Evolutionary conservation across 176 grass and related monocot genomes (phyloP), one percentile per base, ranked within the genome.

Genomic region (Paspalum vaginatum): DNA sequence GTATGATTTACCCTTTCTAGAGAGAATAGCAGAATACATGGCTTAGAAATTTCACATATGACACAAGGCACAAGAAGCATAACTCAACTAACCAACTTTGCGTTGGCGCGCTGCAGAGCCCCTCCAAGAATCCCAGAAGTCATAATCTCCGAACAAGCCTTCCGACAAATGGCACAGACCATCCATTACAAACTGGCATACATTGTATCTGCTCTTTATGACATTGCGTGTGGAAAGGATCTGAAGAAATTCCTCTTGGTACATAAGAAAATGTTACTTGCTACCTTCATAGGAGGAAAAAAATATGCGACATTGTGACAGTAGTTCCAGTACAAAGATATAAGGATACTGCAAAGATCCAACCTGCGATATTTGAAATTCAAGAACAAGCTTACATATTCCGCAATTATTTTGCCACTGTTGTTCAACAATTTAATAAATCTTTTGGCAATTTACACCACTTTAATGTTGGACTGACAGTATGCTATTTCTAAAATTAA

Each of bases 161-260:
- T 93, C 76, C 85, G 24, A 21, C 75, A 99, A 55, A 38, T 66
- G 38, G 84, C 92, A 86, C 52, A 78, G 77, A 59, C 40, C 54
- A 72, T 99, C 50, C 92, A 87, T 69, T 68, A 70, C 81, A 99
- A 68, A 91, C 22, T 95, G 61, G 50, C 58, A 60, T 11, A 70
- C 6, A 58, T 25, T 18, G 21, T 37, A 13, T 48, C 71, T 57
- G 13, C 27, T 73, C 86, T 98, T 77, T 77, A 89, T 43, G 81
- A 98, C 59, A 91, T 95, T 76, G 92, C 90, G 2, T 84, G 86
- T 70, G 96, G 96, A 53, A 99, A 89, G 60, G 92, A 99, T 70
- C 88, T 99, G 66, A 90, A 85, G 83, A 82, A 88, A 70, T 95
- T 99, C 62, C 88, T 91, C 56, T 15, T 86, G 86, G 96, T 99